Evolutionary conservation across 306 rosid genomes (phyloP).

Genomic region (Citrullus colocynthis): DNA sequence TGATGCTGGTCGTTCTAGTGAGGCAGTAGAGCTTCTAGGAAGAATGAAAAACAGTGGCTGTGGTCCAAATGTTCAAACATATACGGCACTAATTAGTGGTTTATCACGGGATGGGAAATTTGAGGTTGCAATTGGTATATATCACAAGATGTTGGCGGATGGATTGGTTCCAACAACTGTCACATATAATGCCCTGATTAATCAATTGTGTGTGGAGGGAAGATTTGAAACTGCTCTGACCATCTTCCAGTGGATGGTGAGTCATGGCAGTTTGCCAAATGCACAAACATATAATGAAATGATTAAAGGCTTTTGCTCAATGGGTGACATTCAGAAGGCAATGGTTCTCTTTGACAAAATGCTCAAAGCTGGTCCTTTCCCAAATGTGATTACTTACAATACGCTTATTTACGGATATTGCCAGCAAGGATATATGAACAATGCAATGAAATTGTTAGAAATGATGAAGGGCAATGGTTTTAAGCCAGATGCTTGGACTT

Average conservation of each 20-base stretch:
- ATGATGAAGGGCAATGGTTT: conserved; percentile 31
- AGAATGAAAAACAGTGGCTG: conserved; percentile 23
- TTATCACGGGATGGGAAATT: conserved; percentile 20
- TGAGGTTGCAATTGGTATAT: conserved; percentile 25
- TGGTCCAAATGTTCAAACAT: conserved; percentile 21
- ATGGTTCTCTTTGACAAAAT: conserved; percentile 28
- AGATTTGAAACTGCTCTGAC: conserved; percentile 18
- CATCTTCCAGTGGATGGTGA: conserved; percentile 27
- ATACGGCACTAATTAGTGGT: conserved; percentile 27
- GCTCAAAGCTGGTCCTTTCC: conserved; percentile 24
- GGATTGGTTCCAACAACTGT: conserved; percentile 25
- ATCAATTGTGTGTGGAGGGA: conserved; percentile 20
- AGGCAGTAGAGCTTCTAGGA: conserved; percentile 26
- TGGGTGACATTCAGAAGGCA: conserved; percentile 19
- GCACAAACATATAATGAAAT: conserved; percentile 23
- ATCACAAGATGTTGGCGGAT: conserved; percentile 26
- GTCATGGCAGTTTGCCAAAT: conserved; percentile 19
- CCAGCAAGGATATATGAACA: conserved; percentile 17
- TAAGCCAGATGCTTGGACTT: conserved; percentile 29
- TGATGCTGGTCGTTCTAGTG: conserved; percentile 16
- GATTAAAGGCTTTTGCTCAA: conserved; percentile 23
- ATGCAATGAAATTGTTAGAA: conserved; percentile 23
- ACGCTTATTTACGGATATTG: conserved; percentile 19
- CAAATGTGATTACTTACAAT: conserved; percentile 26
- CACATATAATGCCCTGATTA: conserved; percentile 25